Evolutionary conservation across 345 rosid genomes (phyloP), one percentile per base, ranked within the genome.

Genomic region (Salix dunnii): DNA sequence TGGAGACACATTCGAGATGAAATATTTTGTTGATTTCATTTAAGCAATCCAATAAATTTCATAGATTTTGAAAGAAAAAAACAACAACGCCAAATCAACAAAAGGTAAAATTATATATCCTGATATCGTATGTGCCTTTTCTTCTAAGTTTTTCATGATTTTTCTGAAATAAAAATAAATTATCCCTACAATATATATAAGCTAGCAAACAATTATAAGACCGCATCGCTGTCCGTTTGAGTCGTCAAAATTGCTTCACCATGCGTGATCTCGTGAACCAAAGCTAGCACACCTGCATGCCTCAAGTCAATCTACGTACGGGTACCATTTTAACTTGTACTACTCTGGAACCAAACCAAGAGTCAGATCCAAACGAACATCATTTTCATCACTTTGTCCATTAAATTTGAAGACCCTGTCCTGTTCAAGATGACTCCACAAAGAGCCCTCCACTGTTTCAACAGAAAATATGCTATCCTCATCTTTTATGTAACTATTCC

Each of bases 381-480:
- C 71, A 17, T 48, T 66, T 28, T 18, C 62, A 6, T 30, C 63
- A 21, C 65, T 31, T 60, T 4, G 76, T 28, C 68, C 55, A 14
- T 75, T 75, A 46, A 63, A 42, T 48, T 69, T 65, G 55, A 33
- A 49, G 35, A 27, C 70, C n/a, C 0, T 74, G 69, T 64, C 64
- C 1, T 71, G 68, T 18, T 65, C 68, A 2, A 67, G 28, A 63
- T 35, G 67, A 74, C 70, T 55, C 78, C 51, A 60, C 30, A 23
- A 38, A 2, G 72, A 67, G 17, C 74, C 86, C 66, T 85, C 88
- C 43, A 78, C 79, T 6, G 85, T 79, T 73, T 86, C 89, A 17
- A 69, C 64, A 9, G 82, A 72, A 42, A 80, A 80, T 67, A 67
- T 48, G 75, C 82, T 79, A 33, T 83, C 82, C 38, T 72, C 80